Percentiles rank a stretch among this genome's conserved stretches.
Conservation (phyloP, 1,284 basidiomycete genomes). For the Butyriboletus pseudospeciosus region DNA sequence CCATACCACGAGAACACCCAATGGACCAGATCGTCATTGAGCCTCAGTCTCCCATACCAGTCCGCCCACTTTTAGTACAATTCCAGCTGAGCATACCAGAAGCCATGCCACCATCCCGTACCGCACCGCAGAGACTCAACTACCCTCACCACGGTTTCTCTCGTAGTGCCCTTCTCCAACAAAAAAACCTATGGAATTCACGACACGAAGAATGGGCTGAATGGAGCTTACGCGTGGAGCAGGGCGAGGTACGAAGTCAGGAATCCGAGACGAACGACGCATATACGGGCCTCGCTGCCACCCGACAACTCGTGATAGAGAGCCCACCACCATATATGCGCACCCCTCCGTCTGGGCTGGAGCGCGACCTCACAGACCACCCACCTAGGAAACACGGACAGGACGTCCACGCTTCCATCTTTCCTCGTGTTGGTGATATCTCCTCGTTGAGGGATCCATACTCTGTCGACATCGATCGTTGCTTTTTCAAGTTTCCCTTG, state of each 20-base stretch:
- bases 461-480: conserved; percentile 52
- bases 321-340: conserved; percentile 19
- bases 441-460: conserved; percentile 52
- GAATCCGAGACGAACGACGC: conserved; percentile 30
- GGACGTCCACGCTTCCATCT: conserved; percentile 39
- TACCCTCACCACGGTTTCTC: conserved; percentile 54
- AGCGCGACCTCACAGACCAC: conserved; percentile 21
- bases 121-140: conserved; percentile 17
- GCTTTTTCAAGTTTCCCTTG: conserved; percentile 50
- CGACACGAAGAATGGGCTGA: conserved; percentile 50
- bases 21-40: conserved; percentile 1
- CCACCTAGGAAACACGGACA: conserved; percentile 12
- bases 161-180: conserved; percentile 49
- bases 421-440: conserved; percentile 64
- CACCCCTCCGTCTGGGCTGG: conserved; percentile 26
- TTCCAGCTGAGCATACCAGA: conserved; percentile 3
- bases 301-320: not conserved
- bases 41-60: conserved; percentile 20
- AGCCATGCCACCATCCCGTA: not conserved
- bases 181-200: conserved; percentile 57
- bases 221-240: conserved; percentile 28
- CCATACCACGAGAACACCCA: conserved; percentile 1
- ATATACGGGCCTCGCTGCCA: conserved; percentile 19
- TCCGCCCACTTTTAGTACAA: conserved; percentile 12
- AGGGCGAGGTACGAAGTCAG: conserved; percentile 13